phyloP scores from a whole-genome alignment of 148 eudicot genomes.

The Tetragonia tetragonoides region DNA sequence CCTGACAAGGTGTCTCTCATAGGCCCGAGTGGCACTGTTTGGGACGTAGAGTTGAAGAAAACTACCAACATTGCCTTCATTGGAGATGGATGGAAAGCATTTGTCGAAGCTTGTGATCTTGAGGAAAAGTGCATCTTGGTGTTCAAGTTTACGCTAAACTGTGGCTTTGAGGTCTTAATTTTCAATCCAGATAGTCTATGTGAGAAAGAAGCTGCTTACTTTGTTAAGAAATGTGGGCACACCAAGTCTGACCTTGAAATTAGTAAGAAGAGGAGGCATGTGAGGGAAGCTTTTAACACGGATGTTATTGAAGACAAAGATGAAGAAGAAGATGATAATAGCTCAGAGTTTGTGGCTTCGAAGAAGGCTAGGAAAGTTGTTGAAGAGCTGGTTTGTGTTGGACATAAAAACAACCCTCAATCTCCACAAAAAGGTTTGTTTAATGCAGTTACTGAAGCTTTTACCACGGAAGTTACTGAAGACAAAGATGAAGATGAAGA shows the following conservation, averaged over 20 bases:
- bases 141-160: conserved; percentile 40
- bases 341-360: conserved; percentile 10
- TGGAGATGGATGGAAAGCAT: conserved; percentile 48
- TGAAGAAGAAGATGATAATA: conserved; percentile 8
- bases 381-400: not conserved
- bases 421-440: not conserved
- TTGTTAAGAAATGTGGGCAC: conserved; percentile 32
- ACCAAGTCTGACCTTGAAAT: conserved; percentile 1
- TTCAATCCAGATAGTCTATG: conserved; percentile 43
- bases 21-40: conserved; percentile 47
- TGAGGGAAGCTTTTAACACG: conserved; percentile 18
- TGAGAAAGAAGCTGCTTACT: conserved; percentile 55
- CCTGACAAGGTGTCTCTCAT: conserved; percentile 33
- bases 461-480: conserved; percentile 21
- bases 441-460: not conserved
- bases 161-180: conserved; percentile 44
- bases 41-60: conserved; percentile 38
- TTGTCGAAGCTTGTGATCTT: conserved; percentile 39
- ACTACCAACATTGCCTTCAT: conserved; percentile 27
- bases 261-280: conserved; percentile 17
- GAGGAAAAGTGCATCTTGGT: conserved; percentile 35
- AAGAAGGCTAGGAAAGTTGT: not conserved
- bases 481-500: conserved; percentile 30
- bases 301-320: conserved; percentile 22
- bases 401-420: not conserved